These are phyloP conservation scores for Diplotaxis tenuifolia DNA, from an alignment of 345 rosid genomes.

Conservation along the genomic window DNA sequence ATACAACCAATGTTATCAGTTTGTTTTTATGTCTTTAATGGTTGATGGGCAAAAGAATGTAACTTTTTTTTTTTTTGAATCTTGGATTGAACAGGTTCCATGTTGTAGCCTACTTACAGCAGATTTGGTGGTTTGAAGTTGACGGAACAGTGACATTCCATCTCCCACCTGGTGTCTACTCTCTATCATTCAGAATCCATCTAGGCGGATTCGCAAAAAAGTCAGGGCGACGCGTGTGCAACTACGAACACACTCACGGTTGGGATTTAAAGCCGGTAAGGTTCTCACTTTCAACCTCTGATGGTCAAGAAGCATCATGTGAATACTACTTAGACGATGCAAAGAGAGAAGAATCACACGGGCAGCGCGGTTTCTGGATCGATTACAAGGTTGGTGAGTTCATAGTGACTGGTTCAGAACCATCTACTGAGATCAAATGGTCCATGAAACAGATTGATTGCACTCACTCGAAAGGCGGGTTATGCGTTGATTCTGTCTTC, in stretches of 20 bases:
- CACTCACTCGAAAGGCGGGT: conserved; percentile 91
- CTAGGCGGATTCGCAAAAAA: conserved; percentile 73
- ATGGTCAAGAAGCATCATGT: conserved; percentile 62
- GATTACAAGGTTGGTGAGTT: conserved; percentile 83
- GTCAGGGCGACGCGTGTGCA: conserved; percentile 68
- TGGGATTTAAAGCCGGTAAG: conserved; percentile 81
- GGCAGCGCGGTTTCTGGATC: conserved; percentile 83
- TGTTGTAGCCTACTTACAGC: conserved; percentile 79
- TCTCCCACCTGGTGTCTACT: conserved; percentile 77
- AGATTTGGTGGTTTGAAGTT: conserved; percentile 97
- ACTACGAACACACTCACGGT: conserved; percentile 75
- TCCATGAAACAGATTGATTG: conserved; percentile 97
- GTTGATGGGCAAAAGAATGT: background rate
- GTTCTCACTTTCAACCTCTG: conserved; percentile 62
- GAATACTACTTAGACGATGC: conserved; percentile 60
- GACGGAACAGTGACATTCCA: conserved; percentile 81
- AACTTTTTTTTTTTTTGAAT: background rate
- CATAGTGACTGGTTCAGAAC: conserved; percentile 54
- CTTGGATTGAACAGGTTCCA: conserved; percentile 53
- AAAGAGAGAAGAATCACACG: conserved; percentile 47
- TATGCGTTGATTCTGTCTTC: conserved; percentile 89
- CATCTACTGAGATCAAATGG: conserved; percentile 65
- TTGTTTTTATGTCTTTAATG: conserved; percentile 2
- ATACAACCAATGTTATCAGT: background rate
- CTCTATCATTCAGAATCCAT: conserved; percentile 78